Conservation (phyloP, 2,329 filamentous ascomycete genomes). For the Volutella citrinella region DNA sequence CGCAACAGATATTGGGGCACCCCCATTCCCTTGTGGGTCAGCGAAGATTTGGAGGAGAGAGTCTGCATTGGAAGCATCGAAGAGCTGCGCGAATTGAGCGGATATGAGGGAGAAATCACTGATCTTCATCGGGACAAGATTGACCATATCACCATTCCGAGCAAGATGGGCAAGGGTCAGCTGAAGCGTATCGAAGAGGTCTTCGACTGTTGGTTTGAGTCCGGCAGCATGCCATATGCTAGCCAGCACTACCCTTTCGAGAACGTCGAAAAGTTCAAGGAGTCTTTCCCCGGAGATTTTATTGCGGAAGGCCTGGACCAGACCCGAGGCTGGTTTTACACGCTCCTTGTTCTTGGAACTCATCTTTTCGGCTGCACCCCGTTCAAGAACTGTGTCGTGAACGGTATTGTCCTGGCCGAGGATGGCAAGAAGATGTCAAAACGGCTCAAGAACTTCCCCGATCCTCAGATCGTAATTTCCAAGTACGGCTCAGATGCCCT, state of each 20-base stretch:
- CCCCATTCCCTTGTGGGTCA: slow-evolving; percentile 87
- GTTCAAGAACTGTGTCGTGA: slow-evolving; percentile 96
- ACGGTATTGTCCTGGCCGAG: slow-evolving; percentile 88
- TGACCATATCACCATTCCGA: slow-evolving; percentile 91
- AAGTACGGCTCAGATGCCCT: slow-evolving; percentile 91
- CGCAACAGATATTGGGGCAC: slow-evolving; percentile 96
- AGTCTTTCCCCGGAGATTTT: slow-evolving; percentile 86
- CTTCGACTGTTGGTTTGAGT: slow-evolving; percentile 97
- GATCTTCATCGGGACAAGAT: slow-evolving; percentile 93
- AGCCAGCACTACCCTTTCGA: slow-evolving; percentile 91
- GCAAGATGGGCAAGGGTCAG: slow-evolving; percentile 80
- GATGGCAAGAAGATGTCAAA: slow-evolving; percentile 99
- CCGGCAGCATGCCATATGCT: slow-evolving; percentile 92
- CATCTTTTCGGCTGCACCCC: slow-evolving; percentile 82
- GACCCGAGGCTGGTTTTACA: slow-evolving; percentile 97
- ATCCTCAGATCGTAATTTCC: slow-evolving; percentile 77
- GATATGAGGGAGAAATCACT: slow-evolving; percentile 76
- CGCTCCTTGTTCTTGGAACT: slow-evolving; percentile 80
- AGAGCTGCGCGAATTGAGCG: slow-evolving; percentile 81
- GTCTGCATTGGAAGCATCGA: slow-evolving; percentile 82
- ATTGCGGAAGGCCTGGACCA: slow-evolving; percentile 93
- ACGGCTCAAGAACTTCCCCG: slow-evolving; percentile 92
- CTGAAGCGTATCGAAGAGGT: slow-evolving; percentile 81
- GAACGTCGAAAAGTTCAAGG: slow-evolving; percentile 76
- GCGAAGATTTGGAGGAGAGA: slow-evolving; percentile 81